A percentile compares a stretch with the other conserved stretches of the same genome.
Conservation (phyloP, 306 rosid genomes). For the Vicia sativa region DNA sequence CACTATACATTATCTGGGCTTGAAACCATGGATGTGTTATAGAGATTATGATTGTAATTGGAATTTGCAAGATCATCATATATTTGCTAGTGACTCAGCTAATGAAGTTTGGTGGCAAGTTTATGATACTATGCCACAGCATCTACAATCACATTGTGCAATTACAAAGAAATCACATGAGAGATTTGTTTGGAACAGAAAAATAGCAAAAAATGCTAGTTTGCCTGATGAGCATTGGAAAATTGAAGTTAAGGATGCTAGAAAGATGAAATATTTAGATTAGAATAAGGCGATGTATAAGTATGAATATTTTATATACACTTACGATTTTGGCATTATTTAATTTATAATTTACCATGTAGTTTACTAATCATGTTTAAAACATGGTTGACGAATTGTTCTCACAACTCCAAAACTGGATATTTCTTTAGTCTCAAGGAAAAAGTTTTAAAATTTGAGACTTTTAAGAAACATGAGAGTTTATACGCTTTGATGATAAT, state of each 20-base stretch:
- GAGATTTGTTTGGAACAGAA: slow-evolving; percentile 48
- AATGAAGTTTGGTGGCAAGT: slow-evolving; percentile 74
- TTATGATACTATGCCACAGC: slow-evolving; percentile 60
- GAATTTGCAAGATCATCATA: slow-evolving; percentile 50
- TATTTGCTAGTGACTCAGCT: slow-evolving; percentile 66
- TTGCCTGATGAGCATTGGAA: slow-evolving; percentile 66
- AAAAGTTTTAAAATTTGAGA: too few species aligned
- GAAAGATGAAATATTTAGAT: slow-evolving; percentile 27
- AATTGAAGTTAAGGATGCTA: slow-evolving; percentile 58
- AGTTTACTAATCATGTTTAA: too few species aligned
- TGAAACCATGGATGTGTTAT: slow-evolving; percentile 93
- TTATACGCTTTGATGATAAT: too few species aligned
- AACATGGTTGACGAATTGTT: too few species aligned
- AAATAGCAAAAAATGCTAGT: slow-evolving; percentile 45
- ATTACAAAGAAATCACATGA: slow-evolving; percentile 53
- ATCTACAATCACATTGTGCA: slow-evolving; percentile 59
- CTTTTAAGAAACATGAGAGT: too few species aligned
- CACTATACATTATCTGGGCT: slow-evolving; percentile 69
- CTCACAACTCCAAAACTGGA: too few species aligned
- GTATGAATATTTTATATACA: not conserved
- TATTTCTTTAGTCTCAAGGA: too few species aligned
- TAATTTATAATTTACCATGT: not conserved
- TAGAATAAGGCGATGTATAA: not conserved
- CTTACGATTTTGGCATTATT: not conserved
- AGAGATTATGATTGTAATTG: slow-evolving; percentile 89